Evolutionary conservation across 1,284 basidiomycete species (phyloP).

Genomic region (Pascua guehoae): DNA sequence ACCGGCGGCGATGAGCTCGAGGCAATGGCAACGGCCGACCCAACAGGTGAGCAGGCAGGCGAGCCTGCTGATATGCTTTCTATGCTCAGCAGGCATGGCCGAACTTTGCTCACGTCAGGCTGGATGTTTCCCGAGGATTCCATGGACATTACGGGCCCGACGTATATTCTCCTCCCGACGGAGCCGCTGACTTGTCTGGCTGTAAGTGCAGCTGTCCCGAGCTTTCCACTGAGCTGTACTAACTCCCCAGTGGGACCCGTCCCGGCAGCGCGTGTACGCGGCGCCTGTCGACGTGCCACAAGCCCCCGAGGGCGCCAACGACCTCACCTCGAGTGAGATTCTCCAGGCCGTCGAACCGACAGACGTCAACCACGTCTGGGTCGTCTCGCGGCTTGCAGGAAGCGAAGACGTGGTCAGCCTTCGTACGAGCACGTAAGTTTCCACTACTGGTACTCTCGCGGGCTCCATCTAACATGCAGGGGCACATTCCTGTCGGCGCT

Average conservation of each 20-base stretch:
- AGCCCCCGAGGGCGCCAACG: conserved; percentile 45
- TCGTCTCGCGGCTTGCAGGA: conserved; percentile 52
- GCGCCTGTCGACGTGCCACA: conserved; percentile 44
- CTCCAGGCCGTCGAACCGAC: conserved; percentile 46
- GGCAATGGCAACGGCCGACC: conserved; percentile 40
- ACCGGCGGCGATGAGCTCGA: conserved; percentile 33
- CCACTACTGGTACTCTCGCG: background rate
- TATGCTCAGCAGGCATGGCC: too few relatives aligned
- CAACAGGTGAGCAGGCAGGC: conserved; percentile 27
- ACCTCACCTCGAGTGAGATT: conserved; percentile 39
- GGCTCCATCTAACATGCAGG: conserved; percentile 15
- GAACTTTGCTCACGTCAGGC: conserved; percentile 24
- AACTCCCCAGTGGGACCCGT: conserved; percentile 39
- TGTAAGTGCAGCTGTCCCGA: conserved; percentile 22
- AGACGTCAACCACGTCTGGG: conserved; percentile 54
- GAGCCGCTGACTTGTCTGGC: conserved; percentile 43
- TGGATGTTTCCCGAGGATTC: conserved; percentile 50
- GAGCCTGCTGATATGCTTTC: background rate
- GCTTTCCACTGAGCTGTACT: background rate
- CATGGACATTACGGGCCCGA: conserved; percentile 49
- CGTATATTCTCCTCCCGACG: conserved; percentile 47
- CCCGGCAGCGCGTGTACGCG: conserved; percentile 43
- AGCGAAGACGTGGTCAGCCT: conserved; percentile 51
- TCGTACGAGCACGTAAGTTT: conserved; percentile 43
- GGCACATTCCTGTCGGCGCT: conserved; percentile 48